phyloP scores from a whole-genome alignment of 257 asterid genomes.

The Oldenlandia corymbosa region DNA sequence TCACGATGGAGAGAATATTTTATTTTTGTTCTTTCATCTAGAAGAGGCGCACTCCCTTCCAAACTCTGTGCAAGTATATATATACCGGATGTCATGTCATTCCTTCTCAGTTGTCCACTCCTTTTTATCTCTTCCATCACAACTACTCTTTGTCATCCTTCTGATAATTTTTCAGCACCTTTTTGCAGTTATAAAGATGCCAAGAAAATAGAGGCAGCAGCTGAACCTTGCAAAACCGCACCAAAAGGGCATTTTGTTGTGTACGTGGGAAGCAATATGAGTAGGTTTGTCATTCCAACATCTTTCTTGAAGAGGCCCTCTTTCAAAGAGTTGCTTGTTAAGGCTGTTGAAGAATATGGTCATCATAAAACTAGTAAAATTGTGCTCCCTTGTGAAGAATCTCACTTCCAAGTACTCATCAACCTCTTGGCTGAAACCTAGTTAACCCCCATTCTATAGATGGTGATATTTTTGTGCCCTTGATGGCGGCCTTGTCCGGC shows the following conservation, averaged over 20 bases:
- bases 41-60: conserved; percentile 1
- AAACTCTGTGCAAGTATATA: conserved; percentile 9
- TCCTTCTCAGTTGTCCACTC: not conserved
- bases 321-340: conserved; percentile 50
- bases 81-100: not conserved
- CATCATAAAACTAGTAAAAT: conserved; percentile 34
- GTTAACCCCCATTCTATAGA: too few relatives aligned
- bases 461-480: too few relatives aligned
- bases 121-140: not conserved
- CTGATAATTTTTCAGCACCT: too few relatives aligned
- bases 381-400: conserved; percentile 53
- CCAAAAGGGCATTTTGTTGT: conserved; percentile 77
- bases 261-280: conserved; percentile 55
- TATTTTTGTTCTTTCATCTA: too few relatives aligned
- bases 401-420: conserved; percentile 34
- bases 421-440: conserved; percentile 19
- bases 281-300: conserved; percentile 55
- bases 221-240: conserved; percentile 28
- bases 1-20: too few relatives aligned
- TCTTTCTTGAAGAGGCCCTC: conserved; percentile 42
- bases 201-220: conserved; percentile 25
- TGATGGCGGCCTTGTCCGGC: too few relatives aligned
- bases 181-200: conserved; percentile 18
- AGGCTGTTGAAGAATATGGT: conserved; percentile 70
- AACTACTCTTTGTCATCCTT: not conserved